Evolutionary conservation across 2,329 filamentous ascomycete species (phyloP), one percentile per base, ranked within the genome.

Genomic region (Stachybotrys echinatus): DNA sequence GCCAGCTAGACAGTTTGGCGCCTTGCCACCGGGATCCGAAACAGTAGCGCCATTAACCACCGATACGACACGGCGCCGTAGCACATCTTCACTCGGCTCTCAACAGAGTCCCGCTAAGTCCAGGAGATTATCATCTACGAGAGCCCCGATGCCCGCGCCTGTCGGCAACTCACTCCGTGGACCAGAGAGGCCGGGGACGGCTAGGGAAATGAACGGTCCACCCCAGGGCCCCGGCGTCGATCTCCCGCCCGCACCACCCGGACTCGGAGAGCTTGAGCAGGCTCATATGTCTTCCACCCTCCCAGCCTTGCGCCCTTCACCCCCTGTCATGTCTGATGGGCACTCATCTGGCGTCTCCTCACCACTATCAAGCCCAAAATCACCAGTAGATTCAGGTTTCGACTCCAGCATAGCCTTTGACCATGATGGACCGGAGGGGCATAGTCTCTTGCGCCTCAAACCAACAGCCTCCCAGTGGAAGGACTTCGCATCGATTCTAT

Each of bases 401-500:
- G 57, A 65, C 6, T 61, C 60, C 48, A 63, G 50, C 37, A 63
- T 69, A 22, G 57, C 65, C 6, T 61, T 61, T 48, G 64, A 66
- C 12, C 66, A 64, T 48, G 65, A 70, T 39, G 59, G 60, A 6
- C 57, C 58, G 14, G 52, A 60, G 17, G 65, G 58, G 40, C 58
- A 65, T 44, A 55, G 57, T 23, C 47, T 71, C 19, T 52, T 71
- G 40, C 64, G 65, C 31, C 59, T 71, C 48, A 65, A 61, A 43
- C 68, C 68, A 8, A 68, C 65, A 1, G 45, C 52, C 5, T 52
- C 59, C 21, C 68, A 71, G 52, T 71, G 68, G 68, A 52, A 55
- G 20, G 64, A 71, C 47, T 71, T 71, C 31, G 61, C 68, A 3
- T 53, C 64, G 18, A 58, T 70, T 34, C 59, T 71, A n/a, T 54